Evolutionary conservation across 2,329 filamentous ascomycete species (phyloP).

Genomic region (Fusarium transvaalense): DNA sequence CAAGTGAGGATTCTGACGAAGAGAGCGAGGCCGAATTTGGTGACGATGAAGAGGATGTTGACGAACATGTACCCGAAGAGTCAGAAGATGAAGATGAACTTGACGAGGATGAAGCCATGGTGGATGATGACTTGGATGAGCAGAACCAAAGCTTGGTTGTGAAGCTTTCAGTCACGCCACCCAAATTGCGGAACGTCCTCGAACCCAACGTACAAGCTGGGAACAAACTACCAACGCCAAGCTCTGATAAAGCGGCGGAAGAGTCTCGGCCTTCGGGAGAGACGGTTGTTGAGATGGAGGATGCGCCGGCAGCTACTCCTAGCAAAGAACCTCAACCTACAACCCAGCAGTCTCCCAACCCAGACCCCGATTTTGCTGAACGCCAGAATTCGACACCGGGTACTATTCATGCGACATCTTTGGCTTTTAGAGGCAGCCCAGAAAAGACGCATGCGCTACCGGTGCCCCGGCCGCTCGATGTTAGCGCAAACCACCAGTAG

Average conservation of each 20-base stretch:
- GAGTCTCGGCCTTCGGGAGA: conserved; percentile 30
- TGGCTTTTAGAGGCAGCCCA: conserved; percentile 72
- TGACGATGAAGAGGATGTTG: conserved; percentile 78
- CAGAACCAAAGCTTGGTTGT: conserved; percentile 76
- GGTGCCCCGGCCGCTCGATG: conserved; percentile 50
- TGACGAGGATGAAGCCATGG: conserved; percentile 69
- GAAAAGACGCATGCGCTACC: conserved; percentile 63
- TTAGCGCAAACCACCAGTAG: conserved; percentile 50
- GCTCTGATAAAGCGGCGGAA: conserved; percentile 35
- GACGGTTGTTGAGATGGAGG: conserved; percentile 45
- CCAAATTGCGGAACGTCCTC: conserved; percentile 53
- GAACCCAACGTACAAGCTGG: conserved; percentile 39
- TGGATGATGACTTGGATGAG: conserved; percentile 65
- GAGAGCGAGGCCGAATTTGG: conserved; percentile 81
- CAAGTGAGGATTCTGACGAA: conserved; percentile 72
- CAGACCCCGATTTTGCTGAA: conserved; percentile 14
- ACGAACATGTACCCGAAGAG: conserved; percentile 73
- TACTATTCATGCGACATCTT: conserved; percentile 57
- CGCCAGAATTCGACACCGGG: conserved; percentile 49
- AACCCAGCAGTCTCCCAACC: conserved; percentile 26
- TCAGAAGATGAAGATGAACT: conserved; percentile 70
- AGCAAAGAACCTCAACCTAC: conserved; percentile 7
- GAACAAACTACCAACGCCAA: conserved; percentile 43
- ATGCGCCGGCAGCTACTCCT: conserved; percentile 35
- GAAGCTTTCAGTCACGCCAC: conserved; percentile 71